A percentile compares a stretch with the other conserved stretches of the same genome.
These are phyloP conservation scores for Chamaecyparis obtusa DNA, from an alignment of 75 land plant genomes.

Conservation along the genomic window DNA sequence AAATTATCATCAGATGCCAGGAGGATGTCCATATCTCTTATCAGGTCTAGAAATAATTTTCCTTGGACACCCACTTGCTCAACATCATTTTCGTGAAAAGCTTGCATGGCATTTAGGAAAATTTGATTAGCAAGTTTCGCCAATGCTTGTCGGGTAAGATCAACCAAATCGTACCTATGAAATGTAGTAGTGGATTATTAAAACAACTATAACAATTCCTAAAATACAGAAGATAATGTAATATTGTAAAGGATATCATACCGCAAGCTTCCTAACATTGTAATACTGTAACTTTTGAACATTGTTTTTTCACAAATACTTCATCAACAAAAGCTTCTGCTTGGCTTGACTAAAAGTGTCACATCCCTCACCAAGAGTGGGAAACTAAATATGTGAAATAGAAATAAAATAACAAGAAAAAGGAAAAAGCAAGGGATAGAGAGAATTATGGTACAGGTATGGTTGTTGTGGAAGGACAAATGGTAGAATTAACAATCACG, in stretches of 20 bases:
- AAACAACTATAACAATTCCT: neutral
- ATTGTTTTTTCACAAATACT: too few relatives aligned
- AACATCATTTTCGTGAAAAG: conserved; percentile 34
- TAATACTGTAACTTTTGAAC: too few relatives aligned
- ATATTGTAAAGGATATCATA: neutral
- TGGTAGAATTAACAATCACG: too few relatives aligned
- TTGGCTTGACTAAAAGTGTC: neutral
- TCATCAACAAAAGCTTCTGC: neutral
- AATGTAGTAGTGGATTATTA: neutral
- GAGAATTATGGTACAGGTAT: too few relatives aligned
- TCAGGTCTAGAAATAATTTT: conserved; percentile 43
- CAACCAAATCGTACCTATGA: conserved; percentile 75
- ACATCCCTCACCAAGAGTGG: too few relatives aligned
- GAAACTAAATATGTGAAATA: too few relatives aligned
- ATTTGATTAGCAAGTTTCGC: conserved; percentile 73
- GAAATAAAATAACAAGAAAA: too few relatives aligned
- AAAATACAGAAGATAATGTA: neutral
- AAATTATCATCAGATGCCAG: conserved; percentile 66
- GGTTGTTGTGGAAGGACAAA: too few relatives aligned
- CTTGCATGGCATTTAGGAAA: conserved; percentile 41
- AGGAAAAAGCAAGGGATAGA: too few relatives aligned
- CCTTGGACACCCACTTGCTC: conserved; percentile 24
- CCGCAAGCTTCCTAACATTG: neutral
- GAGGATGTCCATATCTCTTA: conserved; percentile 59
- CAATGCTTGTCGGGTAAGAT: conserved; percentile 73